Conservation (phyloP, 2,329 filamentous ascomycete species). For the Thermoascus crustaceus region DNA sequence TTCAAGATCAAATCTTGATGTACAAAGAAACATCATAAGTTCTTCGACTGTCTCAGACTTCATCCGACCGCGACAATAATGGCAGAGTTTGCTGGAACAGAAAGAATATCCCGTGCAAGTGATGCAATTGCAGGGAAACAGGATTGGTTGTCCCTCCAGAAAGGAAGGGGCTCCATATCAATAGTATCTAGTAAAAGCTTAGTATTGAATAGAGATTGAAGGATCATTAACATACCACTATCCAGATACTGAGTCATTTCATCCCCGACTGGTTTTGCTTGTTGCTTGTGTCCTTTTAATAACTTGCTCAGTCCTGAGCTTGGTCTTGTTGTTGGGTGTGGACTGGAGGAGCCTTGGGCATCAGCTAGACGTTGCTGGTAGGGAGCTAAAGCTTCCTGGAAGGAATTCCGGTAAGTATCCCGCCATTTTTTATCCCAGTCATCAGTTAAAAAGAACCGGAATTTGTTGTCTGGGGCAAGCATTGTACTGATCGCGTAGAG, state of each 20-base stretch:
- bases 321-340: background rate
- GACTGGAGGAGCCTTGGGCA: background rate
- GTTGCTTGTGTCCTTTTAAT: background rate
- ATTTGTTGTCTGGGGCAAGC: conserved; percentile 8
- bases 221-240: conserved; percentile 5
- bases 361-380: background rate
- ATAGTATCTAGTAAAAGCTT: conserved; percentile 3
- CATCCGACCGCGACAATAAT: conserved; percentile 1
- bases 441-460: conserved; percentile 10
- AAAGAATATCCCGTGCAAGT: conserved; percentile 2
- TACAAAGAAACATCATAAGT: conserved; percentile 4
- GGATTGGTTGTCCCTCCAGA: conserved; percentile 3
- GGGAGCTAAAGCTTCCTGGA: conserved; percentile 4
- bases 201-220: no score
- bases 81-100: conserved; percentile 4
- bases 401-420: conserved; percentile 4
- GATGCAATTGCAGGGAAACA: conserved; percentile 3
- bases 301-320: background rate
- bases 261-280: background rate
- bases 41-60: conserved; percentile 2
- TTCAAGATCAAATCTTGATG: conserved; percentile 1
- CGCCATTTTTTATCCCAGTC: conserved; percentile 8
- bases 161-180: background rate
- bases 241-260: conserved; percentile 9
- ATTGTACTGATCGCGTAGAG: conserved; percentile 13